A percentile compares a stretch with the other conserved stretches of the same genome.
Evolutionary conservation across 164 flowering plant genomes (phyloP).

Genomic region (Chimonanthus praecox): DNA sequence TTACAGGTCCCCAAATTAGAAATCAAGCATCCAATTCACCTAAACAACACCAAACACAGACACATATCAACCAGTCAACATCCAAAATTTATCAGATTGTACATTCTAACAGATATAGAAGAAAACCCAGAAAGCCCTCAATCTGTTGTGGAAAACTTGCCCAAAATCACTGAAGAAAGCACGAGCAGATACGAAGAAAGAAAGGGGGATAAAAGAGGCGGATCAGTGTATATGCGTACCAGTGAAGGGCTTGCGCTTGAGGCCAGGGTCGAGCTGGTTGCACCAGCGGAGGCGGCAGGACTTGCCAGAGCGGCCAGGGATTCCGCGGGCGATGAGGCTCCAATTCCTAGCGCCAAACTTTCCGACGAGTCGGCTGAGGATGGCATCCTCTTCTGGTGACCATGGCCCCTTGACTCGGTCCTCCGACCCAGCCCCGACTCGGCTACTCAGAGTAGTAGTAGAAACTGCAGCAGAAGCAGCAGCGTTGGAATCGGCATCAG

Average conservation of each 20-base stretch:
- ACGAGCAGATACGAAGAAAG: too few species aligned
- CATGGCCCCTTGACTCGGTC: slow-evolving; percentile 64
- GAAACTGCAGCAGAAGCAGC: neutral
- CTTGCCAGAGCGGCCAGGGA: slow-evolving; percentile 81
- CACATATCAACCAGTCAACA: too few species aligned
- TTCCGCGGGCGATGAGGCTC: slow-evolving; percentile 76
- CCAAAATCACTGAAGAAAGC: too few species aligned
- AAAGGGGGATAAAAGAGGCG: too few species aligned
- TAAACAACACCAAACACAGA: too few species aligned
- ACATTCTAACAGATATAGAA: too few species aligned
- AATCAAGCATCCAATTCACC: too few species aligned
- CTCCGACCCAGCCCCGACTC: slow-evolving; percentile 15
- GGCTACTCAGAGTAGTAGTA: neutral
- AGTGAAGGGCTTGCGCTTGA: slow-evolving; percentile 71
- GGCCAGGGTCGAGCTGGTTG: slow-evolving; percentile 78
- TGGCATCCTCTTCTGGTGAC: slow-evolving; percentile 70
- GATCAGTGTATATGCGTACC: slow-evolving; percentile 21
- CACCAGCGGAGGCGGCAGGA: slow-evolving; percentile 94
- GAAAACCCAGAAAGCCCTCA: too few species aligned
- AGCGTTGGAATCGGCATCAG: slow-evolving; percentile 11
- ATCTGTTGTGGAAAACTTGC: too few species aligned
- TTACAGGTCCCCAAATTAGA: too few species aligned
- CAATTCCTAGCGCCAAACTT: slow-evolving; percentile 83
- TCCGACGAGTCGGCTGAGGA: slow-evolving; percentile 52
- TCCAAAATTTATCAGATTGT: too few species aligned